Evolutionary conservation across 2,329 filamentous ascomycete genomes (phyloP), one percentile per base, ranked within the genome.

Genomic region (Dothideomycetidae sp.): DNA sequence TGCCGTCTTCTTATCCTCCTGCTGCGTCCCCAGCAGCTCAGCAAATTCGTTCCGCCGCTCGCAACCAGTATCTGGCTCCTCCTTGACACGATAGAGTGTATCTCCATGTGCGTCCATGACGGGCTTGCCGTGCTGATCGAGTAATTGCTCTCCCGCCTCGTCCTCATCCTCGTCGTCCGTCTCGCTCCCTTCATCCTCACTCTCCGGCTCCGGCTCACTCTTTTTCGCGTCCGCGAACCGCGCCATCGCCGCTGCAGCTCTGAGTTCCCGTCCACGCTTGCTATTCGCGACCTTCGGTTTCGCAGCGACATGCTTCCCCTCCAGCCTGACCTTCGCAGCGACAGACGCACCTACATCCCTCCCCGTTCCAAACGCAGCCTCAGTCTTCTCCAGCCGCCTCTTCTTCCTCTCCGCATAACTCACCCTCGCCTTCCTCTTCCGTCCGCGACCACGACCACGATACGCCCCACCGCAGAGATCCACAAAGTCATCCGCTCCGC

Each of bases 291-390:
- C 80, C 32, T 78, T 68, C 1, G 82, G 82, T 48, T 79, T 81
- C 7, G 67, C 71, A 16, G 70, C 66, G 1, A 69, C 63, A 35
- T 66, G 63, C 48, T 72, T 71, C 33, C 77, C 76, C 35, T 86
- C 81, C 10, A 86, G 58, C 51, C 73, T 72, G 13, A 70, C 62
- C 50, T 82, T 78, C 23, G 67, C 57, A 23, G 66, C 66, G 18
- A 78, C 75, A 43, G 86, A 80, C 3, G 74, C 76, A 0, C 82
- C 82, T 1, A 90, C 61, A 0, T 71, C 61, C 17, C 74, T 62
- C 1, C 82, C 82, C 30, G 78, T 75, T 3, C 82, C 82, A 55
- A 90, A 88, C 55, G 81, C 85, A 10, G 81, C 81, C 53, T 88
- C 88, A 55, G 83, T 86, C 57, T 72, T 83, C 46, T 73, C 58